Evolutionary conservation across 768 basidiomycete genomes (phyloP).

Genomic region (Roridomyces roridus): DNA sequence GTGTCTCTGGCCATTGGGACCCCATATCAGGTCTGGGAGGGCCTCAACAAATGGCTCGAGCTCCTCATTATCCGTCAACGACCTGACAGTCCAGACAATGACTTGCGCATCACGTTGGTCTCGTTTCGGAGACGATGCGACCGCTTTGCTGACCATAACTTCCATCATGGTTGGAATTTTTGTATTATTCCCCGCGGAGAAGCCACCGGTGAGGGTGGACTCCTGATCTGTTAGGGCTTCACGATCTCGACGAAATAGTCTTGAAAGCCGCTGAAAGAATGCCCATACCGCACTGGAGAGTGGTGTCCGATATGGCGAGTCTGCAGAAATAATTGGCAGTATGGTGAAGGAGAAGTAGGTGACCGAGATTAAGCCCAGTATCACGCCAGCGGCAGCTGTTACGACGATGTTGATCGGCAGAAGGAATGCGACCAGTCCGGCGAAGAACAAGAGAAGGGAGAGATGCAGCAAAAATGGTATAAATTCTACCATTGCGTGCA

Average conservation of each 20-base stretch:
- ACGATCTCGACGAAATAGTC: too few species aligned
- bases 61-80: neutral
- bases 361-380: neutral
- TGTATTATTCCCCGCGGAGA: too few species aligned
- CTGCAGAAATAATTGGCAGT: slow-evolving; percentile 12
- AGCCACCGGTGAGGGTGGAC: too few species aligned
- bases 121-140: too few species aligned
- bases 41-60: neutral
- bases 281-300: slow-evolving; percentile 4
- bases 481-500: slow-evolving; percentile 1
- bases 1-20: too few species aligned
- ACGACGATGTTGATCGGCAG: neutral
- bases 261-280: too few species aligned
- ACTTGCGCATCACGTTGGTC: neutral
- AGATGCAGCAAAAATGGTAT: slow-evolving; percentile 24
- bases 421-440: slow-evolving; percentile 19
- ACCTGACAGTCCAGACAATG: neutral
- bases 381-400: neutral
- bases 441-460: slow-evolving; percentile 20
- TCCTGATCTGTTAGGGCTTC: neutral
- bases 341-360: slow-evolving; percentile 14
- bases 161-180: too few species aligned
- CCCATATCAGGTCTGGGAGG: neutral
- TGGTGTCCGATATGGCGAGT: slow-evolving; percentile 23
- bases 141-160: too few species aligned